Conservation (phyloP, 2,329 filamentous ascomycete genomes). For the Lachnellula cervina region DNA sequence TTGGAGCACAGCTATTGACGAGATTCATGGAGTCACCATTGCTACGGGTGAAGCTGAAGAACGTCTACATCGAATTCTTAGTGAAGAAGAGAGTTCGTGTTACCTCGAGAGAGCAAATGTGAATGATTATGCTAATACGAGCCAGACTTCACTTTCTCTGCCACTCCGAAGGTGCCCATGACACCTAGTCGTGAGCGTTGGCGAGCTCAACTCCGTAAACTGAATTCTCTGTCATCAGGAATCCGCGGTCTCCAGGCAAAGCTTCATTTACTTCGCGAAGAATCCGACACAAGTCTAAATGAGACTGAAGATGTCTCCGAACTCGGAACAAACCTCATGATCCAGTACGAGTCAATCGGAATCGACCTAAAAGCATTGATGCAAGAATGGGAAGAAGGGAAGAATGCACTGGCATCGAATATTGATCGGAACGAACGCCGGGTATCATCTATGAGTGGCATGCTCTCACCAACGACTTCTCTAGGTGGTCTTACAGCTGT, state of each 20-base stretch:
- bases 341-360: conserved; percentile 93
- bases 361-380: conserved; percentile 76
- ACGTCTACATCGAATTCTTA: conserved; percentile 63
- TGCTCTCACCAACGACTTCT: conserved; percentile 54
- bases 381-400: conserved; percentile 83
- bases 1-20: conserved; percentile 74
- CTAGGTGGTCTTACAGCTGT: conserved; percentile 64
- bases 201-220: conserved; percentile 80
- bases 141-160: conserved; percentile 48
- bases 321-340: conserved; percentile 71
- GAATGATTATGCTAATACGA: conserved; percentile 20
- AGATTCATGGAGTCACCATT: conserved; percentile 61
- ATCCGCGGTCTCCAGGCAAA: conserved; percentile 93
- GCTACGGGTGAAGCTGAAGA: conserved; percentile 59
- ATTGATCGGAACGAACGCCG: conserved; percentile 76
- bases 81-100: conserved; percentile 71
- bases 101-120: conserved; percentile 1
- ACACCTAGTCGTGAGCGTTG: conserved; percentile 78
- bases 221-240: conserved; percentile 82
- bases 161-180: conserved; percentile 54
- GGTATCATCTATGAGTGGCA: conserved; percentile 54
- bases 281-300: conserved; percentile 76
- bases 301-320: conserved; percentile 68
- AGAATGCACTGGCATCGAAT: conserved; percentile 72
- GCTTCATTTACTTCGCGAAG: conserved; percentile 84